Base-by-base conservation (phyloP, 1,284 basidiomycete species). In the Hemileia vastatrix region DNA sequence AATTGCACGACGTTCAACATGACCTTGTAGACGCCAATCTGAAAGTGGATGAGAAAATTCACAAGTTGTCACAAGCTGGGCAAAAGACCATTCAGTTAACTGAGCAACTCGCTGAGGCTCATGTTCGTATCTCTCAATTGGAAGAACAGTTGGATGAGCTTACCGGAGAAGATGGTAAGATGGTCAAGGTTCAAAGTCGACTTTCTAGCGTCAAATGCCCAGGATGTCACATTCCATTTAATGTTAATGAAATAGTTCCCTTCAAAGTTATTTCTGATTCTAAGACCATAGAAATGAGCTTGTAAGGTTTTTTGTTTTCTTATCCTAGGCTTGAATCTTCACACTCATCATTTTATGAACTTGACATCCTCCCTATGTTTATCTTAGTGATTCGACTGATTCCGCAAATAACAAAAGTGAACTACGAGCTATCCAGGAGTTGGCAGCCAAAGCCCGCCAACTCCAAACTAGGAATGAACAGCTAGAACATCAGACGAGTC, bases 21-120 rank as follows among this genome's bases (percentile, higher is more conserved):
- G 83, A 89, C 66, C 82, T 91, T 18, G 84, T 86, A 65, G 78
- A 74, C 1, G 88, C 87, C 3, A 90, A 90, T 73, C 83, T 86
- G 47, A 86, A 82, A 68, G 86, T 91, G 54, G 88, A 91, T 68
- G 84, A 88, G 69, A 90, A 90, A 74, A 79, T 91, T 6, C 86
- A 87, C 72, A 83, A 85, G 63, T 83, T 91, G 4, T 86, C 87
- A 70, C 83, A 87, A 63, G 85, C 86, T 1, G 87, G 87, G 1
- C 75, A 84, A 3, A 85, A 83, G 80, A 81, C 76, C 1, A 65
- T 78, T n/a, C 64, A 69, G 1, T 68, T 80, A n/a, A 75, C 77
- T 1, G 73, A 77, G 15, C 83, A 83, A 64, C 81, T 90, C 2
- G 83, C 85, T 66, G 84, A 86, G 64, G 84, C 86, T 0, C 81